A percentile compares a stretch with the other conserved stretches of the same genome.
These are phyloP conservation scores for Mariannaea sp. DNA, from an alignment of 2,329 filamentous ascomycete genomes.

Conservation along the genomic window DNA sequence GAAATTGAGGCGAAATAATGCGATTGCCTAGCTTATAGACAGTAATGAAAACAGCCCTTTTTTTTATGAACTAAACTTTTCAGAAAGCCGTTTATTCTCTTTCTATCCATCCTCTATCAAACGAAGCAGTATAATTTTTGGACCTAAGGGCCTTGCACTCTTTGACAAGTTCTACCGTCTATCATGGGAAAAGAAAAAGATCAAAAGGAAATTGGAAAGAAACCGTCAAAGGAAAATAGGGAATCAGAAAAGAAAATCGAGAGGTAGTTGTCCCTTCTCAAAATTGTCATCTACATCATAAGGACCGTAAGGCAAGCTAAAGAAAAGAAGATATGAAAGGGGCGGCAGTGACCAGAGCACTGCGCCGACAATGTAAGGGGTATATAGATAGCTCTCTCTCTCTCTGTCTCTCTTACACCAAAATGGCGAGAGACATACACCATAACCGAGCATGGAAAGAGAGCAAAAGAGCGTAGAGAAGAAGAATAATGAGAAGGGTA, in stretches of 20 bases:
- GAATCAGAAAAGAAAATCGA: neutral
- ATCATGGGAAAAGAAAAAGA: neutral
- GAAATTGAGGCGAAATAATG: conserved; percentile 4
- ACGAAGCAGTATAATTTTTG: neutral
- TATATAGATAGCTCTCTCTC: too few relatives aligned
- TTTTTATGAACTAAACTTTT: conserved; percentile 2
- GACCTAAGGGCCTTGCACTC: neutral
- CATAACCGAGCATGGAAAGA: too few relatives aligned
- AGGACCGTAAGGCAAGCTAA: neutral
- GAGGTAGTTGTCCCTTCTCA: neutral
- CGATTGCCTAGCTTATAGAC: neutral
- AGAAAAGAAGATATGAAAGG: neutral
- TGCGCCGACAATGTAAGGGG: too few relatives aligned
- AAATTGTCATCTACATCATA: neutral
- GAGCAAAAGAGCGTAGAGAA: neutral
- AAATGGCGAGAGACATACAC: neutral
- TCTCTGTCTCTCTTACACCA: too few relatives aligned
- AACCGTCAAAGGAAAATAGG: too few relatives aligned
- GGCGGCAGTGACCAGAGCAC: neutral
- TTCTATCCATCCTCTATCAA: neutral
- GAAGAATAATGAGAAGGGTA: neutral
- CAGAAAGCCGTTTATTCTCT: neutral
- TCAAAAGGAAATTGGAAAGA: neutral
- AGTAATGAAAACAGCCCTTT: conserved; percentile 7
- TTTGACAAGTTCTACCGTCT: neutral